phyloP scores from a whole-genome alignment of 257 asterid species.

The Craterostigma plantagineum region DNA sequence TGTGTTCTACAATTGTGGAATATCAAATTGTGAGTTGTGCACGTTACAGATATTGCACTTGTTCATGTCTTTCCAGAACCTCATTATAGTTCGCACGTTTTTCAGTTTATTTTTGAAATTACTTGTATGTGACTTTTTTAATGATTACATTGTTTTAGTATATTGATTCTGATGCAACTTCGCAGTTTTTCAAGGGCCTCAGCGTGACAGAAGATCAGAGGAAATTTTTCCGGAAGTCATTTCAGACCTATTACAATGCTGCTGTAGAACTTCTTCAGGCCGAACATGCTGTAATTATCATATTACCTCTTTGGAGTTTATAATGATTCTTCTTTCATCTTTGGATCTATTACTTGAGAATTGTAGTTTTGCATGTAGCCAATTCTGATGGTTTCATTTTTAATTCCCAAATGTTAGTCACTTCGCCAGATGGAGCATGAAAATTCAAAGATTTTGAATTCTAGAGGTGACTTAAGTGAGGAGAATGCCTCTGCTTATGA shows the following conservation, averaged over 20 bases:
- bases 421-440: constrained; percentile 98
- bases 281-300: constrained; percentile 75
- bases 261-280: constrained; percentile 74
- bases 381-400: background rate
- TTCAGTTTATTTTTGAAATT: constrained; percentile 10
- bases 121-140: constrained; percentile 3
- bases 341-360: too few species aligned
- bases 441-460: constrained; percentile 81
- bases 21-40: too few species aligned
- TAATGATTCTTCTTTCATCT: constrained; percentile 3
- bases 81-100: background rate
- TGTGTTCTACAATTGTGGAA: too few species aligned
- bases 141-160: background rate
- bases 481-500: constrained; percentile 81
- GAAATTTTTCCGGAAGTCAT: constrained; percentile 59
- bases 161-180: constrained; percentile 1
- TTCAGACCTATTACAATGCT: constrained; percentile 73
- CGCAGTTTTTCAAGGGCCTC: constrained; percentile 77
- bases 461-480: constrained; percentile 93
- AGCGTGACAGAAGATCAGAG: constrained; percentile 70
- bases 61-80: too few species aligned
- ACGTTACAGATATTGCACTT: too few species aligned
- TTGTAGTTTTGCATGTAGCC: too few species aligned
- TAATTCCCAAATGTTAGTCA: constrained; percentile 28
- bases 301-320: constrained; percentile 5